Evolutionary conservation across 371 early-diverging fungal species (phyloP).

Genomic region (Mortierella sp.): DNA sequence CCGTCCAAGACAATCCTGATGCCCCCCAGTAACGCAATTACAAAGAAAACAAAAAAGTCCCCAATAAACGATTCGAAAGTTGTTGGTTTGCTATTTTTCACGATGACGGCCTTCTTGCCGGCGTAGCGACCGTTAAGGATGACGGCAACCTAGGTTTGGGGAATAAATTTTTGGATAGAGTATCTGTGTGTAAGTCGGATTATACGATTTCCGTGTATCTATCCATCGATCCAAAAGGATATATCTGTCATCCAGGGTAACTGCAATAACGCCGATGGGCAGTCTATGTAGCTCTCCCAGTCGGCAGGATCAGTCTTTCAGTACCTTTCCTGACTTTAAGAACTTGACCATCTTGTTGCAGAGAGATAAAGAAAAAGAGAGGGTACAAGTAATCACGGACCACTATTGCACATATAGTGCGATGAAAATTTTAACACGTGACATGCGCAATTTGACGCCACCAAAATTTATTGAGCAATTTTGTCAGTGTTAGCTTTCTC

Average conservation of each 20-base stretch:
- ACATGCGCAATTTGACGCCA: neutral
- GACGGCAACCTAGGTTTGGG: constrained; percentile 88
- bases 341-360: constrained; percentile 36
- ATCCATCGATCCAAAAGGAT: constrained; percentile 18
- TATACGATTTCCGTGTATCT: constrained; percentile 5
- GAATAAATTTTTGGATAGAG: neutral
- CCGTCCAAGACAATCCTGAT: neutral
- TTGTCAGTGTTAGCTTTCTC: neutral
- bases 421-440: constrained; percentile 7
- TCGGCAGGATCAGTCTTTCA: constrained; percentile 19
- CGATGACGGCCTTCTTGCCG: constrained; percentile 99
- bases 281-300: neutral
- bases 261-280: neutral
- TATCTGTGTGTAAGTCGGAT: constrained; percentile 10
- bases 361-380: constrained; percentile 30
- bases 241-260: neutral
- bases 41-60: neutral
- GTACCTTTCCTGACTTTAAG: constrained; percentile 39
- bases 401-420: neutral
- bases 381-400: constrained; percentile 4
- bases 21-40: neutral
- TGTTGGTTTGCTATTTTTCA: constrained; percentile 82
- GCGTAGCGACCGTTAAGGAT: constrained; percentile 98
- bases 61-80: constrained; percentile 20
- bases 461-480: neutral